Conservation (phyloP, 768 basidiomycete species). For the Strobilomyces confusus region DNA sequence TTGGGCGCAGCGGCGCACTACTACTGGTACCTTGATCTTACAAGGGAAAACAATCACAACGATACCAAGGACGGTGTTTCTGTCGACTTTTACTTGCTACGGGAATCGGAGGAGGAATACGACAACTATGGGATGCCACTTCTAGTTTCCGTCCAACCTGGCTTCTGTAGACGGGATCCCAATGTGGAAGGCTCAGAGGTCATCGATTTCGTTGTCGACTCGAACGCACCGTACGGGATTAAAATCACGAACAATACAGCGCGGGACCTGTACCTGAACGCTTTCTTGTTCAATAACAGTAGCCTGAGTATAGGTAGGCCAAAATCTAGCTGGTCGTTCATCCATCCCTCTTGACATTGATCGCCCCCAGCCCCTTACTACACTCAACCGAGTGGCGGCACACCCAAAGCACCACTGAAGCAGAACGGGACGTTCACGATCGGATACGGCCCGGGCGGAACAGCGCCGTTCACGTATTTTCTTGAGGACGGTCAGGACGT, state of each 20-base stretch:
- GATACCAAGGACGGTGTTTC: not conserved
- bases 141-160: not conserved
- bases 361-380: slow-evolving; percentile 8
- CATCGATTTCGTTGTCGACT: slow-evolving; percentile 22
- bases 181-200: not conserved
- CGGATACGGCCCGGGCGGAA: slow-evolving; percentile 39
- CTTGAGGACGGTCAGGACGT: slow-evolving; percentile 28
- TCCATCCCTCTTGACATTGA: not conserved
- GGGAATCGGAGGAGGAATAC: not conserved
- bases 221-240: slow-evolving; percentile 29
- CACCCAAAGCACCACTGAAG: slow-evolving; percentile 7
- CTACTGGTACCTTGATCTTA: slow-evolving; percentile 20
- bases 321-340: not conserved
- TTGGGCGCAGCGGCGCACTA: slow-evolving; percentile 16
- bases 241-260: slow-evolving; percentile 33
- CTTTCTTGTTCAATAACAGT: slow-evolving; percentile 42
- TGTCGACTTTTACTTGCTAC: slow-evolving; percentile 13
- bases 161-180: slow-evolving; percentile 2
- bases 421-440: slow-evolving; percentile 23
- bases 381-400: not conserved
- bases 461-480: slow-evolving; percentile 30
- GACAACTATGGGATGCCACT: slow-evolving; percentile 1
- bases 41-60: not conserved
- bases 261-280: slow-evolving; percentile 34
- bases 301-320: slow-evolving; percentile 34